Conservation (phyloP, 805 yeast species). For the Candida dendrica region DNA sequence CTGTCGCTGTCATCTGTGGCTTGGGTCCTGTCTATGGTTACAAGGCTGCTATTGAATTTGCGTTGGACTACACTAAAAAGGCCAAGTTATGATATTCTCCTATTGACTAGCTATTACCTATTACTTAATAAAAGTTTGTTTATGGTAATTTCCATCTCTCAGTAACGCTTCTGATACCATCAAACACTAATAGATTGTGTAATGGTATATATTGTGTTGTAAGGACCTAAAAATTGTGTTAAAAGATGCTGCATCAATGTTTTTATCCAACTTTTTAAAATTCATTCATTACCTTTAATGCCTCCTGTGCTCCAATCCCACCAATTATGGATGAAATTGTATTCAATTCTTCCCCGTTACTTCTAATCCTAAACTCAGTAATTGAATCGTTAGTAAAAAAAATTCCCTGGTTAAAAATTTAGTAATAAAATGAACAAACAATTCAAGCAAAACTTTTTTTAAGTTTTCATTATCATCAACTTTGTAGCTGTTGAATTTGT, state of each 20-base stretch:
- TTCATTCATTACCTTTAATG: constrained; percentile 42
- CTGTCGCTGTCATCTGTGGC: constrained; percentile 33
- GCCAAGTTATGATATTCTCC: not conserved
- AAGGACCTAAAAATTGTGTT: constrained; percentile 30
- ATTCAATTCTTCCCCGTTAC: constrained; percentile 39
- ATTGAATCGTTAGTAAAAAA: not conserved
- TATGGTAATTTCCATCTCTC: constrained; percentile 15
- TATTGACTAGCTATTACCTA: not conserved
- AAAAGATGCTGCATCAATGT: too few species aligned
- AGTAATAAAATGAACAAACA: constrained; percentile 12
- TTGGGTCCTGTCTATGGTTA: constrained; percentile 22
- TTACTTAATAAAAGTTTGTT: not conserved
- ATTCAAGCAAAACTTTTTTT: constrained; percentile 32
- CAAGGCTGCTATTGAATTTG: constrained; percentile 22
- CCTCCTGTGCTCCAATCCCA: constrained; percentile 83
- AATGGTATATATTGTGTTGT: constrained; percentile 80
- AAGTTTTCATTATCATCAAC: constrained; percentile 23
- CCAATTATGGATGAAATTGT: constrained; percentile 68
- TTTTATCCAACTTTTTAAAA: too few species aligned
- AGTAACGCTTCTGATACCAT: constrained; percentile 56
- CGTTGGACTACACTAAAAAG: constrained; percentile 12
- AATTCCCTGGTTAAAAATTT: too few species aligned
- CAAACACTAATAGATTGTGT: constrained; percentile 62
- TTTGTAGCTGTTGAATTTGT: not conserved
- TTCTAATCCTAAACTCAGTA: constrained; percentile 14